Evolutionary conservation across 2,329 filamentous ascomycete species (phyloP).

Genomic region (Neocatenulostroma microsporum): DNA sequence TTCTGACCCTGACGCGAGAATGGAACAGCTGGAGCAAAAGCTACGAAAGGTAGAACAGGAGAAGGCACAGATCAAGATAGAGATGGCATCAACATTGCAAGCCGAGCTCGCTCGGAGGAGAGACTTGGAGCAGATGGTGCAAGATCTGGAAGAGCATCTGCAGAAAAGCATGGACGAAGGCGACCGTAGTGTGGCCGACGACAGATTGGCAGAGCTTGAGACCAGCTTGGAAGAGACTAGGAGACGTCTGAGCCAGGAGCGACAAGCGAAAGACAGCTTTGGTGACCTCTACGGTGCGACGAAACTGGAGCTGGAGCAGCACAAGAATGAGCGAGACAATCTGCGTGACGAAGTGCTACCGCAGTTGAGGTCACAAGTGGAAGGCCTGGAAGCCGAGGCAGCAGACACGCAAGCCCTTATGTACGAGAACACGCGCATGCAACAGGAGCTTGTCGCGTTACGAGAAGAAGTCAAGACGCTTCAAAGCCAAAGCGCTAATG

Average conservation of each 20-base stretch:
- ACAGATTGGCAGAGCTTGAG: conserved; percentile 69
- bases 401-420: conserved; percentile 63
- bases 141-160: conserved; percentile 70
- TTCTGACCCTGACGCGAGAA: conserved; percentile 50
- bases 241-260: conserved; percentile 74
- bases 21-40: conserved; percentile 71
- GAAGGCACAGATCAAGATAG: conserved; percentile 75
- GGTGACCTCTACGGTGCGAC: conserved; percentile 83
- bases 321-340: conserved; percentile 84
- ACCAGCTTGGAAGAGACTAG: conserved; percentile 71
- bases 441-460: conserved; percentile 72
- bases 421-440: conserved; percentile 75
- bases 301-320: conserved; percentile 69
- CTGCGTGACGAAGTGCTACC: conserved; percentile 82
- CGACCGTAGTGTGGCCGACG: conserved; percentile 36
- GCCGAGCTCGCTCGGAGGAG: conserved; percentile 72
- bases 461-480: conserved; percentile 42
- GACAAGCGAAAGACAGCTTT: conserved; percentile 82
- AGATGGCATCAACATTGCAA: conserved; percentile 77
- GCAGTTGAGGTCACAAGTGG: conserved; percentile 64
- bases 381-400: conserved; percentile 69
- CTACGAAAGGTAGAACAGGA: conserved; percentile 84
- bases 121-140: conserved; percentile 74
- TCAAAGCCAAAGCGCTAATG: conserved; percentile 31
- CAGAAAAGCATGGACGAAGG: conserved; percentile 46